These are phyloP conservation scores for Xylariaceae sp. DNA, from an alignment of 2,329 filamentous ascomycete genomes.

Conservation along the genomic window DNA sequence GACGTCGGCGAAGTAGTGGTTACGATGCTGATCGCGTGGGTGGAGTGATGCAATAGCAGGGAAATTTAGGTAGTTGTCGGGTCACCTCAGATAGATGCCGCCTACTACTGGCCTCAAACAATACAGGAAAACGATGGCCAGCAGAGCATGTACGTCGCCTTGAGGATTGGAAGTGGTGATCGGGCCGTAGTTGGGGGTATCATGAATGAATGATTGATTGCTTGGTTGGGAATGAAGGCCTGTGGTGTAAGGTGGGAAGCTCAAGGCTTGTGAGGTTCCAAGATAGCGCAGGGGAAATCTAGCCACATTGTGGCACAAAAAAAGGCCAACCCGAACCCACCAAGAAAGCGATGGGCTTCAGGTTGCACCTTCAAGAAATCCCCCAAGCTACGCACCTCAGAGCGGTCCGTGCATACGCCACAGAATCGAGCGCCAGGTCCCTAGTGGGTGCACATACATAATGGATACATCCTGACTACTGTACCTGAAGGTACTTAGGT, in stretches of 20 bases:
- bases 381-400: too few species aligned
- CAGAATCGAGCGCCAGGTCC: too few species aligned
- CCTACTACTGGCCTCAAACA: constrained; percentile 4
- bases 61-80: neutral
- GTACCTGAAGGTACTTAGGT: too few species aligned
- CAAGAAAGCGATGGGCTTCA: too few species aligned
- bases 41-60: constrained; percentile 29
- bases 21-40: constrained; percentile 26
- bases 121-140: neutral
- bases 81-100: neutral
- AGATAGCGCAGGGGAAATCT: neutral
- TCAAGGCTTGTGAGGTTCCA: constrained; percentile 1
- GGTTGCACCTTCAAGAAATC: too few species aligned
- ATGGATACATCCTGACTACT: too few species aligned
- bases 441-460: too few species aligned
- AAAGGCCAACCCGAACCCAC: too few species aligned
- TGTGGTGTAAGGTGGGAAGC: constrained; percentile 17
- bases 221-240: constrained; percentile 16
- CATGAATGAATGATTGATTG: constrained; percentile 12
- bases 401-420: too few species aligned
- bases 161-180: constrained; percentile 1
- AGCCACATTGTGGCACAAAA: too few species aligned
- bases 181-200: constrained; percentile 19
- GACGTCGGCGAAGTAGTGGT: constrained; percentile 4
- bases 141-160: constrained; percentile 1